Conservation (phyloP, 2,329 filamentous ascomycete species). For the Arthroderma sp. region DNA sequence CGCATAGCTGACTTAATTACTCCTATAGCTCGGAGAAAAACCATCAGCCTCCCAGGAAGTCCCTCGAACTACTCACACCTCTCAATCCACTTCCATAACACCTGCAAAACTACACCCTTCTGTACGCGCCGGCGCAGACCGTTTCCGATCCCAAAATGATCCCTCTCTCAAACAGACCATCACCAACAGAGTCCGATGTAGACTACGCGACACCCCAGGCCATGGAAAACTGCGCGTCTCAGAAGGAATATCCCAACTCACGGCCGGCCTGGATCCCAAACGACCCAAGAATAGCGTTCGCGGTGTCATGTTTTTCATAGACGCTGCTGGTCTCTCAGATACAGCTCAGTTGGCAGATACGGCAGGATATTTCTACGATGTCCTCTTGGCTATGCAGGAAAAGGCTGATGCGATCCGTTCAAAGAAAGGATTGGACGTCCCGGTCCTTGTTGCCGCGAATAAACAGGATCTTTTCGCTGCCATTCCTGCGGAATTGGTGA, state of each 20-base stretch:
- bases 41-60: conserved; percentile 28
- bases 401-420: conserved; percentile 21
- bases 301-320: conserved; percentile 78
- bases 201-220: conserved; percentile 64
- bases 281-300: conserved; percentile 24
- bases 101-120: conserved; percentile 43
- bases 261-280: conserved; percentile 22
- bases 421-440: conserved; percentile 43
- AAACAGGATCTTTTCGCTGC: conserved; percentile 95
- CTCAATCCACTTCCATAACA: conserved; percentile 46
- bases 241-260: conserved; percentile 32
- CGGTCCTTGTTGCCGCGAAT: conserved; percentile 78
- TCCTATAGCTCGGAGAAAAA: conserved; percentile 28
- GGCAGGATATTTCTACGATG: conserved; percentile 76
- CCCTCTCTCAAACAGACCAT: conserved; percentile 45
- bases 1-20: background rate
- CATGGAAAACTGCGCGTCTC: conserved; percentile 78
- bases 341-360: conserved; percentile 48
- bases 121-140: conserved; percentile 42
- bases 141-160: conserved; percentile 54
- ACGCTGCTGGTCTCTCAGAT: conserved; percentile 53
- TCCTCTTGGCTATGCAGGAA: conserved; percentile 72
- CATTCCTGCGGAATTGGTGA: conserved; percentile 64
- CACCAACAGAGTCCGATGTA: conserved; percentile 25
- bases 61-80: conserved; percentile 43